These are phyloP conservation scores for Neonectria neomacrospora DNA, from an alignment of 2,329 filamentous ascomycete genomes.

Conservation along the genomic window DNA sequence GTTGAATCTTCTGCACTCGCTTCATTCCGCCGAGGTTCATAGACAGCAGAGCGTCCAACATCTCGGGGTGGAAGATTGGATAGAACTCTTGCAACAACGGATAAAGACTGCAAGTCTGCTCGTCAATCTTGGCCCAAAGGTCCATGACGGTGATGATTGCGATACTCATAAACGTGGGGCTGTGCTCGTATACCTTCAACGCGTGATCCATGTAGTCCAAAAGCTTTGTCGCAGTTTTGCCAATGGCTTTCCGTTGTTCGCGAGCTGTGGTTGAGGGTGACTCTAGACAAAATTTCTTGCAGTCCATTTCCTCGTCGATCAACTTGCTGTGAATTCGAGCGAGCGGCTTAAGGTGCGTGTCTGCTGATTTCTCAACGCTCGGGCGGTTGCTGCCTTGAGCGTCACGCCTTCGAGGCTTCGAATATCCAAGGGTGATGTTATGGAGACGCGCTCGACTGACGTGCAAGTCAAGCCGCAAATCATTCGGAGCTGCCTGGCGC, in stretches of 20 bases:
- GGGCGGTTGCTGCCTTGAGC: background rate
- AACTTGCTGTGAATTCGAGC: constrained; percentile 27
- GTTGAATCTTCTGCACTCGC: constrained; percentile 34
- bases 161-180: constrained; percentile 36
- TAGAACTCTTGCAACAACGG: constrained; percentile 37
- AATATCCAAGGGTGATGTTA: constrained; percentile 26
- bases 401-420: constrained; percentile 13
- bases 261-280: background rate
- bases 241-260: constrained; percentile 9
- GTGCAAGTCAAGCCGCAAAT: constrained; percentile 33
- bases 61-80: constrained; percentile 37
- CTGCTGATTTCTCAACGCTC: constrained; percentile 33
- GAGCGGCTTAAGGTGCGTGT: constrained; percentile 33
- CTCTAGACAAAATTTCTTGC: constrained; percentile 22
- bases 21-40: constrained; percentile 33
- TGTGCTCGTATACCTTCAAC: constrained; percentile 22
- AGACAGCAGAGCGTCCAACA: constrained; percentile 37
- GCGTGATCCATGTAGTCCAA: constrained; percentile 26
- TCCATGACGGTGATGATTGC: constrained; percentile 41
- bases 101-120: constrained; percentile 32
- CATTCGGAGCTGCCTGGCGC: constrained; percentile 27
- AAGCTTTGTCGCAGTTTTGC: constrained; percentile 15
- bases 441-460: constrained; percentile 29
- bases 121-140: constrained; percentile 39
- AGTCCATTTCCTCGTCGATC: constrained; percentile 26